Evolutionary conservation across 176 grass and related monocot genomes (phyloP), one percentile per base, ranked within the genome.

Genomic region (Guadua angustifolia): DNA sequence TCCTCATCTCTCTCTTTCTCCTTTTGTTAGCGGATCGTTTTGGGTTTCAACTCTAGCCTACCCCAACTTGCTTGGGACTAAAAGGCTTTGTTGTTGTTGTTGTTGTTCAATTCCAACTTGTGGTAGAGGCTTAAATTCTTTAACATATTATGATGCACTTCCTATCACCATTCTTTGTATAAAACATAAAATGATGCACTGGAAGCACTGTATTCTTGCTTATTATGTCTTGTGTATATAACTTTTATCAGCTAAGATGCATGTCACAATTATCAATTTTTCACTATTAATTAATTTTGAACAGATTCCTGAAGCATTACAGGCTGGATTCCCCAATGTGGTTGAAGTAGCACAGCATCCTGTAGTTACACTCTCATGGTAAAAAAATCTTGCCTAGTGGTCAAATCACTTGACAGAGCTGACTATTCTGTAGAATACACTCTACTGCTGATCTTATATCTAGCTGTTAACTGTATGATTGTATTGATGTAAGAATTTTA

Each of bases 281-380:
- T 81, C 26, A 46, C 75, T 81, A 42, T 76, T 50, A 19, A 53
- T 66, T 88, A 62, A 53, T 74, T 85, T 72, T 88, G 25, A 83
- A 84, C 85, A 98, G 96, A 88, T 98, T 84, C 96, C 96, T 82
- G 93, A 98, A 88, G 87, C 91, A 75, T 84, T 98, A 64, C 96
- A 90, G 64, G 67, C 78, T 73, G 93, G 91, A 63, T 98, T 98
- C 81, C 74, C 77, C 45, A 87, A 90, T 85, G 76, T 95, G 57
- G 60, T 88, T 64, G 91, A 98, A 80, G 79, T 77, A 58, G 80
- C 85, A 78, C 88, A 94, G 3, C 96, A 98, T 93, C 96, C 96
- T 87, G 93, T 98, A 18, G 88, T 90, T 82, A 65, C 87, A 58
- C 88, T 98, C 69, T 98, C 96, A 75, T 95, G 96, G 96, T 98